Conservation (phyloP, 352 stramenopile species). For the Peronospora farinosa region DNA sequence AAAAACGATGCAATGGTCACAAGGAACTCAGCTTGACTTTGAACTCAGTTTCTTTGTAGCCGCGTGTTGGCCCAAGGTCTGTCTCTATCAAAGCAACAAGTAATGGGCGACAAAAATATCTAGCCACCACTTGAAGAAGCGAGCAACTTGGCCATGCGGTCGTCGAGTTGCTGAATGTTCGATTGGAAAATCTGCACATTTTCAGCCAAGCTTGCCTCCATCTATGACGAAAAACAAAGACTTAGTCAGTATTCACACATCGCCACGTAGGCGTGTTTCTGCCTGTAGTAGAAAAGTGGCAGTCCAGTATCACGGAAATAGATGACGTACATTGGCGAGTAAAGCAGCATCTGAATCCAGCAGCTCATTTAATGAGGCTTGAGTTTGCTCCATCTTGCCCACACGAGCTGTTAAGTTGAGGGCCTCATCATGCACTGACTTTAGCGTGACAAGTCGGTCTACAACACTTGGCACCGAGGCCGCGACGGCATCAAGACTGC, state of each 20-base stretch:
- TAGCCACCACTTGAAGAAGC: conserved; percentile 16
- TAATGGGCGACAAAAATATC: conserved; percentile 9
- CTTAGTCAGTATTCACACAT: conserved; percentile 1
- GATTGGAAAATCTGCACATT: conserved; percentile 74
- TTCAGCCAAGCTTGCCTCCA: conserved; percentile 63
- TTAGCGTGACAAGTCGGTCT: conserved; percentile 65
- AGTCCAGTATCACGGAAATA: background rate
- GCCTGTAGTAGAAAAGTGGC: background rate
- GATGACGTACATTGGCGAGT: conserved; percentile 57
- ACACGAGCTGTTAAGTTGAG: conserved; percentile 44
- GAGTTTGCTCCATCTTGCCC: conserved; percentile 55
- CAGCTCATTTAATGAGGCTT: conserved; percentile 47
- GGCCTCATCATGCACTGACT: conserved; percentile 63
- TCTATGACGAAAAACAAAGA: conserved; percentile 30
- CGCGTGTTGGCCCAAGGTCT: conserved; percentile 14
- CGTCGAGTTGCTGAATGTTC: conserved; percentile 72
- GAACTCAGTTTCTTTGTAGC: conserved; percentile 13
- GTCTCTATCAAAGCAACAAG: conserved; percentile 16
- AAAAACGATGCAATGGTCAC: too few relatives aligned
- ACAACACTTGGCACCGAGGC: conserved; percentile 59
- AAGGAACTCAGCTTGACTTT: too few relatives aligned
- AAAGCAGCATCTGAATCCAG: conserved; percentile 56
- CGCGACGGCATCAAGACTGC: conserved; percentile 50
- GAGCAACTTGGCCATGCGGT: conserved; percentile 55
- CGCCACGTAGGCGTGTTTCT: background rate